These are phyloP conservation scores for Umbelopsis sp. DNA, from an alignment of 371 early-diverging fungal species.

Conservation along the genomic window DNA sequence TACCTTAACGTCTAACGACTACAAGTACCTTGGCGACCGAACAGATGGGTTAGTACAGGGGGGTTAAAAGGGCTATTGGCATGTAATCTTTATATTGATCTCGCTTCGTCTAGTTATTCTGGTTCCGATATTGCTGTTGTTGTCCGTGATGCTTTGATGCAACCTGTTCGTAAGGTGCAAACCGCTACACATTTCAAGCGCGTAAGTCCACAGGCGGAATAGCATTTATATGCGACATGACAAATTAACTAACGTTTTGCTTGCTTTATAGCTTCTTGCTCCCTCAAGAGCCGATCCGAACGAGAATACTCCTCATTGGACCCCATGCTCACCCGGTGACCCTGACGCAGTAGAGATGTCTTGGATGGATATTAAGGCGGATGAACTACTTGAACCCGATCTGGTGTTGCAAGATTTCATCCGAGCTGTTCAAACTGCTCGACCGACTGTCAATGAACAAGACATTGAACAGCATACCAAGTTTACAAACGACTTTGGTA, in stretches of 20 bases:
- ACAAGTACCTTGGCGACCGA: slow-evolving; percentile 70
- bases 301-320: slow-evolving; percentile 63
- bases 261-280: slow-evolving; percentile 31
- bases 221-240: background rate
- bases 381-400: slow-evolving; percentile 91
- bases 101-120: slow-evolving; percentile 64
- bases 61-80: background rate
- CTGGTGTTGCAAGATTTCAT: slow-evolving; percentile 86
- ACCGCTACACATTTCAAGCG: slow-evolving; percentile 93
- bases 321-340: slow-evolving; percentile 96
- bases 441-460: slow-evolving; percentile 85
- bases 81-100: background rate
- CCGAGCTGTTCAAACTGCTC: slow-evolving; percentile 74
- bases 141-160: slow-evolving; percentile 96
- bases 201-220: slow-evolving; percentile 43
- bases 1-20: slow-evolving; percentile 72
- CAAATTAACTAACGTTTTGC: background rate
- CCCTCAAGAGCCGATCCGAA: slow-evolving; percentile 66
- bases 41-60: slow-evolving; percentile 76
- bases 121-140: slow-evolving; percentile 94
- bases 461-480: slow-evolving; percentile 84
- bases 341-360: slow-evolving; percentile 85
- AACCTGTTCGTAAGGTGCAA: slow-evolving; percentile 96
- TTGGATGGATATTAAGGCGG: slow-evolving; percentile 85
- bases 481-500: slow-evolving; percentile 92